Percentiles rank a stretch among this genome's conserved stretches.
These are phyloP conservation scores for Phytophthora crassamura DNA, from an alignment of 352 stramenopile genomes.

Conservation along the genomic window DNA sequence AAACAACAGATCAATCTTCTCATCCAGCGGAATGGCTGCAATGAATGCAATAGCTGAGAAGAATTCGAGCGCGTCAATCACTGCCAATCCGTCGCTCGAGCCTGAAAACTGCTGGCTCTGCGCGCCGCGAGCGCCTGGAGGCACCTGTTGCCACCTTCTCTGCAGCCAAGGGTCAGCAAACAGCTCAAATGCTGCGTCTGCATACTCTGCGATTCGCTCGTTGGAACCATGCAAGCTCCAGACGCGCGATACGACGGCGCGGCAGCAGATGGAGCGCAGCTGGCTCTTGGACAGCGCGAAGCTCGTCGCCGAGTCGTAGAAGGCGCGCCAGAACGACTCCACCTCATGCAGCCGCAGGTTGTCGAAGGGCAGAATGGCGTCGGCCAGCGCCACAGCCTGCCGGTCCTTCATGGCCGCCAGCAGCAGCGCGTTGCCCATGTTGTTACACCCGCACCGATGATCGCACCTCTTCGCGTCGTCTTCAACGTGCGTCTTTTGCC, in stretches of 20 bases:
- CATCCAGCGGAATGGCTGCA: slow-evolving; percentile 56
- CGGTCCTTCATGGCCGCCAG: slow-evolving; percentile 57
- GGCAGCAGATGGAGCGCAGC: slow-evolving; percentile 70
- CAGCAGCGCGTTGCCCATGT: slow-evolving; percentile 71
- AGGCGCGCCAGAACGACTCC: slow-evolving; percentile 85
- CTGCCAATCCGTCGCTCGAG: slow-evolving; percentile 13
- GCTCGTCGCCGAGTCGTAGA: slow-evolving; percentile 79
- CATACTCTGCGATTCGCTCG: slow-evolving; percentile 45
- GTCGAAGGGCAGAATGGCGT: slow-evolving; percentile 77
- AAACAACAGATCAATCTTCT: slow-evolving; percentile 87
- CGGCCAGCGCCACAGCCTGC: slow-evolving; percentile 48
- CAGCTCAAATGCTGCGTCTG: slow-evolving; percentile 65
- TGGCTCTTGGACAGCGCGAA: slow-evolving; percentile 72
- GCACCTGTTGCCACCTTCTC: slow-evolving; percentile 32
- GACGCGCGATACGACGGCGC: slow-evolving; percentile 42
- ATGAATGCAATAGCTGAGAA: slow-evolving; percentile 79
- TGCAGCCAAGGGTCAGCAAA: slow-evolving; percentile 45
- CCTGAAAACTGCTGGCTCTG: slow-evolving; percentile 28
- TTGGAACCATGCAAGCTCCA: slow-evolving; percentile 49
- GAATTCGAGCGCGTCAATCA: slow-evolving; percentile 85
- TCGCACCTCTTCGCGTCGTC: slow-evolving; percentile 39
- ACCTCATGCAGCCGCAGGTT: slow-evolving; percentile 74
- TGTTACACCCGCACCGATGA: slow-evolving; percentile 6
- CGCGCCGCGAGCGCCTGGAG: slow-evolving; percentile 12
- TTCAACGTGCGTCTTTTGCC: slow-evolving; percentile 33